Base-by-base conservation (phyloP, 495 filamentous ascomycete genomes). In the Aeminium ludgeri region DNA sequence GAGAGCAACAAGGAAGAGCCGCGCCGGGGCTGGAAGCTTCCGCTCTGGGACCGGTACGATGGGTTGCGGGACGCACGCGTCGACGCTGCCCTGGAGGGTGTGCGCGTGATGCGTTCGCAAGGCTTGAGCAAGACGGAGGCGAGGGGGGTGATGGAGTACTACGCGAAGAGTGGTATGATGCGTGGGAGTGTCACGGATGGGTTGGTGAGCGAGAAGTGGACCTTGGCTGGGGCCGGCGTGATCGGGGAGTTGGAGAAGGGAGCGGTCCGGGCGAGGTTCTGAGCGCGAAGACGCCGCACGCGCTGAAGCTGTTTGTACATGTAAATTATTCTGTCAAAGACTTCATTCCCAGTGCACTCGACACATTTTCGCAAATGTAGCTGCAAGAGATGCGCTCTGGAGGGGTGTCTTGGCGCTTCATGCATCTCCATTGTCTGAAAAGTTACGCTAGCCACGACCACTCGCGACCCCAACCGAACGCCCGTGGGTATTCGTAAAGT, bases 111-210 rank as follows among this genome's bases (percentile, higher is more conserved):
- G 30, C 46, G 45, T 15, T 36, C 55, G 16, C 28, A 54, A 12
- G 78, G 82, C 3, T 41, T 95, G 44, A 80, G 64, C 40, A 82
- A 74, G 55, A 60, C 64, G 17, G 86, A 96, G 63, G 76, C 86
- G 29, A 71, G 80, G 40, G 68, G 72, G 1, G 64, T 89, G 49
- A 73, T 96, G 73, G 89, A 95, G 66, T 96, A 95, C 61, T 96
- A 85, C 62, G 86, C 82, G 2, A 70, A 66, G 18, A 92, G 84
- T 58, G 89, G 89, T 13, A 63, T 95, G 51, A 56, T 91, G 53
- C 71, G 80, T 39, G 58, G 70, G 41, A 62, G 58, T 33, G 66
- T 93, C 31, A 78, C 79, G 50, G 78, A 87, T 55, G 61, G 63
- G 48, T 70, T 68, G 46, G 82, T 96, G 20, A 66, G 68, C 30